These are phyloP conservation scores for Moniliella sp. DNA, from an alignment of 1,284 basidiomycete genomes.

Conservation along the genomic window DNA sequence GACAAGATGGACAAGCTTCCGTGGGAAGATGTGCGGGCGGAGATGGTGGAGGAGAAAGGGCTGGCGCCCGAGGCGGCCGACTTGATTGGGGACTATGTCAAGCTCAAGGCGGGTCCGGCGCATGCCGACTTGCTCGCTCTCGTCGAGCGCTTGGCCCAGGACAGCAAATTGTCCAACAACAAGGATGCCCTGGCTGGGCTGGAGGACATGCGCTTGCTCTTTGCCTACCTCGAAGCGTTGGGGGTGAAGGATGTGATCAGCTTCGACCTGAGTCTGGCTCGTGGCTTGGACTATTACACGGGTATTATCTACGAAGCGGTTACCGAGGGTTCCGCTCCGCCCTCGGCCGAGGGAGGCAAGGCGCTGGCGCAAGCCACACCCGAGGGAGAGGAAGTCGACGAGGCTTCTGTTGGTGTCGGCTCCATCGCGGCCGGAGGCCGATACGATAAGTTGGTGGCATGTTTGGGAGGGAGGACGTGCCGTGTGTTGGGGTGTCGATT, in stretches of 20 bases:
- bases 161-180: conserved; percentile 50
- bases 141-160: conserved; percentile 51
- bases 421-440: conserved; percentile 91
- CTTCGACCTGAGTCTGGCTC: conserved; percentile 84
- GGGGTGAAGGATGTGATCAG: conserved; percentile 54
- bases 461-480: conserved; percentile 62
- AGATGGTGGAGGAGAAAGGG: conserved; percentile 90
- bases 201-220: conserved; percentile 70
- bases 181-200: conserved; percentile 55
- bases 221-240: conserved; percentile 63
- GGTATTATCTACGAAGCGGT: conserved; percentile 95
- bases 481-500: conserved; percentile 80
- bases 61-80: conserved; percentile 65
- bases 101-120: conserved; percentile 51
- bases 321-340: conserved; percentile 75
- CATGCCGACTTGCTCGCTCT: conserved; percentile 34
- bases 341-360: conserved; percentile 30
- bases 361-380: conserved; percentile 39
- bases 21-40: conserved; percentile 77
- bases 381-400: conserved; percentile 67
- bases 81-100: conserved; percentile 87
- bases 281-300: conserved; percentile 94
- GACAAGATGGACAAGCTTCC: conserved; percentile 90
- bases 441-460: conserved; percentile 87
- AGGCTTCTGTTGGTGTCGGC: conserved; percentile 76